phyloP scores from a whole-genome alignment of 2,329 filamentous ascomycete species.

The Diplodia scrobiculata region DNA sequence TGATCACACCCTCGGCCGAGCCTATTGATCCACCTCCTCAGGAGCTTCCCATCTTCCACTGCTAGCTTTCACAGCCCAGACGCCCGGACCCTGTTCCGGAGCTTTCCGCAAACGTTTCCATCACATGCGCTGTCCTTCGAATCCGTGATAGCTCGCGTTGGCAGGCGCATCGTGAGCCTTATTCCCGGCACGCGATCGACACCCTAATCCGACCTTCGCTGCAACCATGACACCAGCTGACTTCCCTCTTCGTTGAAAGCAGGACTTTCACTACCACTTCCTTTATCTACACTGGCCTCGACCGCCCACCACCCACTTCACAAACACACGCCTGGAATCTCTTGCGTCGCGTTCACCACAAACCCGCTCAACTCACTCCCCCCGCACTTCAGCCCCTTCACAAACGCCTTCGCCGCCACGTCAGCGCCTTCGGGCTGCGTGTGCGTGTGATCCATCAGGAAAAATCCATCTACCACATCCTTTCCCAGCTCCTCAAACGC shows the following conservation, averaged over 20 bases:
- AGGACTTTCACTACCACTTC: background rate
- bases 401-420: constrained; percentile 60
- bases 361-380: constrained; percentile 48
- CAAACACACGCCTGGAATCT: constrained; percentile 40
- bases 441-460: constrained; percentile 65
- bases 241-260: background rate
- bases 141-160: background rate
- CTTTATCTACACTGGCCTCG: background rate
- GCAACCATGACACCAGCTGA: background rate
- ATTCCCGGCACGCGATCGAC: background rate
- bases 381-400: constrained; percentile 59
- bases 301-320: constrained; percentile 25
- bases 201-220: background rate
- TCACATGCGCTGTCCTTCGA: background rate
- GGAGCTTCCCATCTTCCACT: background rate
- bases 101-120: background rate
- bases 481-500: constrained; percentile 57
- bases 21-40: background rate
- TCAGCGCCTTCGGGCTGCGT: constrained; percentile 60
- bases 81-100: background rate
- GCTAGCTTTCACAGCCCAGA: background rate
- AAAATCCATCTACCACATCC: constrained; percentile 56
- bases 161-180: background rate
- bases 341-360: constrained; percentile 43
- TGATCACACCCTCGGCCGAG: constrained; percentile 1